Evolutionary conservation across 768 basidiomycete species (phyloP), one percentile per base, ranked within the genome.

Genomic region (Suillus discolor): DNA sequence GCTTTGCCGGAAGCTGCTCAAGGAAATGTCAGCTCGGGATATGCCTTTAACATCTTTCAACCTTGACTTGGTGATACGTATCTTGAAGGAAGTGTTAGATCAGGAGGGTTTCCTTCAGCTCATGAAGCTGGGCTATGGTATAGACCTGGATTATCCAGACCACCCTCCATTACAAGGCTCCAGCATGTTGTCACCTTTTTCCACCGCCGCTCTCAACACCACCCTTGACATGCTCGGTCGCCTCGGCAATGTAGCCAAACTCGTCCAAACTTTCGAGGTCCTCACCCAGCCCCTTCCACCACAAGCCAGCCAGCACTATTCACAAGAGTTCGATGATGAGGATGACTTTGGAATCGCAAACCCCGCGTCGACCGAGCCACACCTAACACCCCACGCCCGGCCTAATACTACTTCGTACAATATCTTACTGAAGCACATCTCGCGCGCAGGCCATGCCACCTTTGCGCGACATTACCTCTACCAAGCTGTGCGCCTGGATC

Each of bases 91-190:
- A 66, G 73, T 86, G 0, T 72, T 84, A 60, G 86, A 91, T 73
- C 72, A 79, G 64, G 79, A 84, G 38, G 79, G 80, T 0, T 90
- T 91, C 72, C 83, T 87, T 61, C 71, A 78, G 34, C 79, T 93
- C 31, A 77, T 93, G 80, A 87, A 84, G 69, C 78, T 84, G 70
- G 87, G 85, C 42, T 95, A 94, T 74, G 92, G 89, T 0, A 84
- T 95, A 64, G 93, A 95, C 76, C 75, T 94, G 57, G 80, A 84
- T 25, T 88, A 88, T 70, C 92, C 92, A 0, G 93, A 95, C 71
- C 82, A 86, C 47, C 77, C 83, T 12, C 87, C 90, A 39, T 67
- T 73, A 61, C 75, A 51, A 55, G 47, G 62, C 23, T 62, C 62
- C 23, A 64, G n/a, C 79, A 80, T 34, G 15, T 81, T 83, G 23